These are phyloP conservation scores for Penicillium sp. DNA, from an alignment of 2,329 filamentous ascomycete genomes.

Conservation along the genomic window DNA sequence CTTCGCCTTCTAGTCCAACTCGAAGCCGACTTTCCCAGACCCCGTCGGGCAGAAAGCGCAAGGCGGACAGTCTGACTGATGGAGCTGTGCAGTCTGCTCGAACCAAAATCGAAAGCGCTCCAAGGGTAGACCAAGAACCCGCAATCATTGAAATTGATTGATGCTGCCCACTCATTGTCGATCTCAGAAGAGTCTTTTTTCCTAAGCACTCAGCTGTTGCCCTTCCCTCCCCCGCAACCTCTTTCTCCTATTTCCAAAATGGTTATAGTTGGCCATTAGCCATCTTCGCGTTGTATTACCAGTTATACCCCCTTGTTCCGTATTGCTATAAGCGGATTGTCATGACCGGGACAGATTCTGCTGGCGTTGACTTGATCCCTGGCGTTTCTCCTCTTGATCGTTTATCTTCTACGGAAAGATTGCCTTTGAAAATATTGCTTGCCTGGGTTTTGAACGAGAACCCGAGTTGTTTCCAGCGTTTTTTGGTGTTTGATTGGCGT, in stretches of 20 bases:
- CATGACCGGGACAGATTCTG: not conserved
- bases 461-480: not conserved
- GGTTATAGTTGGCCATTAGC: not conserved
- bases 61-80: constrained; percentile 4
- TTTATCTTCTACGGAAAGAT: not conserved
- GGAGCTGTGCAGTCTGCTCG: constrained; percentile 18
- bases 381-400: not conserved
- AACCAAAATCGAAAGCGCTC: constrained; percentile 8
- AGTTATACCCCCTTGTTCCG: constrained; percentile 12
- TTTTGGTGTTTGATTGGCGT: not conserved
- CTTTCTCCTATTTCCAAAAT: not conserved
- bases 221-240: not conserved
- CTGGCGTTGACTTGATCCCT: not conserved
- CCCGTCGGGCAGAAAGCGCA: constrained; percentile 13
- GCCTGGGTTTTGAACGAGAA: not conserved
- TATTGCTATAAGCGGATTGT: not conserved
- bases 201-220: not conserved
- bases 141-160: constrained; percentile 26
- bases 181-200: not conserved
- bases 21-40: not conserved
- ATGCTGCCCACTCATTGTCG: not conserved
- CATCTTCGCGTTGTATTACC: constrained; percentile 5
- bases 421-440: not conserved
- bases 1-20: constrained; percentile 1
- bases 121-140: not conserved